phyloP scores from a whole-genome alignment of 345 rosid genomes.

The Carallia pectinifolia region DNA sequence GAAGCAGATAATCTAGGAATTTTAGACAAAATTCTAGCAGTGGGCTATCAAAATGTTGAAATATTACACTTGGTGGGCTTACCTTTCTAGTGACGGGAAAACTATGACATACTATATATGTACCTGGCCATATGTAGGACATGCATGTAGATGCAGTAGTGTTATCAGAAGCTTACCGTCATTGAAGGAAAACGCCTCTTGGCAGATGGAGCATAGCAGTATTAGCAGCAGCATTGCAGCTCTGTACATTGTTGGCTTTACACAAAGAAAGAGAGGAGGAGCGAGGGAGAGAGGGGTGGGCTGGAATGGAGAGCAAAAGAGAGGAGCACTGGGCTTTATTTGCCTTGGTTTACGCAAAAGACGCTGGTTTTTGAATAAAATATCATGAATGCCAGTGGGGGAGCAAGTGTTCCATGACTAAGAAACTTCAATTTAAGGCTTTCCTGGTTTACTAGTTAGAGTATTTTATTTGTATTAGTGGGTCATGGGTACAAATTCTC shows the following conservation, averaged over 20 bases:
- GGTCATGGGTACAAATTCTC: too few relatives aligned
- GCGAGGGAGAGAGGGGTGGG: too few relatives aligned
- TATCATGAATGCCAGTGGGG: conserved; percentile 40
- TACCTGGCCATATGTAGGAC: not conserved
- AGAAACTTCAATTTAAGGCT: too few relatives aligned
- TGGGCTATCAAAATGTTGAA: too few relatives aligned
- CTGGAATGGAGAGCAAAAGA: not conserved
- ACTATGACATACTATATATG: not conserved
- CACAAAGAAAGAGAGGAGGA: too few relatives aligned
- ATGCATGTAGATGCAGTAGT: not conserved
- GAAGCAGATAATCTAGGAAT: too few relatives aligned
- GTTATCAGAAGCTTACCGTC: conserved; percentile 38
- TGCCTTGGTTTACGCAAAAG: conserved; percentile 14
- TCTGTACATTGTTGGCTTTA: conserved; percentile 40
- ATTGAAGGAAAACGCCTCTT: conserved; percentile 29
- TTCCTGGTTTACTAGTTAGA: too few relatives aligned
- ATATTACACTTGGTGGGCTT: too few relatives aligned
- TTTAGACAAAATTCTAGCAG: too few relatives aligned
- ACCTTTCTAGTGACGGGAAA: too few relatives aligned
- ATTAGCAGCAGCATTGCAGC: conserved; percentile 25
- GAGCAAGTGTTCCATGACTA: too few relatives aligned
- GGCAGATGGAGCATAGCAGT: conserved; percentile 36
- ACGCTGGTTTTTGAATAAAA: conserved; percentile 23
- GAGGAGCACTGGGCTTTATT: conserved; percentile 6
- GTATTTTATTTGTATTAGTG: too few relatives aligned